Conservation (phyloP, 2,329 filamentous ascomycete genomes). For the Diaporthe batatas region DNA sequence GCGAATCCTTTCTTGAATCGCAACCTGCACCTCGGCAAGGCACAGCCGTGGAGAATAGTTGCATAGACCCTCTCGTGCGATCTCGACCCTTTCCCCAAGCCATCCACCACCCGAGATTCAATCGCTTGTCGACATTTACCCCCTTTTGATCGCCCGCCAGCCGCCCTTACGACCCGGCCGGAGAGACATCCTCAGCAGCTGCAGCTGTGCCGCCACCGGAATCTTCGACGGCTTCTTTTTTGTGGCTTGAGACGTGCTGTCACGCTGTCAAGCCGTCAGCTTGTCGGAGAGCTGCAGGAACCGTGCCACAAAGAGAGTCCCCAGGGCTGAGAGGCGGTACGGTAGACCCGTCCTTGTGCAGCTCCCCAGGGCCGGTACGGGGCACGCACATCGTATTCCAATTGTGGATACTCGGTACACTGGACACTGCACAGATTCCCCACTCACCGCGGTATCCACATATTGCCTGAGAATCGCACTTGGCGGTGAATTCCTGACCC, state of each 20-base stretch:
- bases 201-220: background rate
- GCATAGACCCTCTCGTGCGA: slow-evolving; percentile 29
- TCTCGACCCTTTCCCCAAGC: slow-evolving; percentile 27
- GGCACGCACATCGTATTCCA: slow-evolving; percentile 40
- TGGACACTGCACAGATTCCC: slow-evolving; percentile 13
- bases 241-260: slow-evolving; percentile 12
- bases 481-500: slow-evolving; percentile 42
- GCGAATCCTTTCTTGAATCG: slow-evolving; percentile 34
- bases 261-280: slow-evolving; percentile 23
- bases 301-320: slow-evolving; percentile 20
- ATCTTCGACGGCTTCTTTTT: slow-evolving; percentile 6
- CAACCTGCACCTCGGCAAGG: slow-evolving; percentile 36
- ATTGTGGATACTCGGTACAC: slow-evolving; percentile 35
- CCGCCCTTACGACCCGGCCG: slow-evolving; percentile 7
- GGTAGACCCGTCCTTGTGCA: slow-evolving; percentile 19
- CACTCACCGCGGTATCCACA: slow-evolving; percentile 41
- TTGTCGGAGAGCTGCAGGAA: slow-evolving; percentile 29
- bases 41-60: slow-evolving; percentile 30
- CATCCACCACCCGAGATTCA: slow-evolving; percentile 31
- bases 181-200: background rate
- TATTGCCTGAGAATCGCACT: slow-evolving; percentile 42
- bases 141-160: slow-evolving; percentile 21
- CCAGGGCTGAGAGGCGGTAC: slow-evolving; percentile 23
- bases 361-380: slow-evolving; percentile 18
- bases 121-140: slow-evolving; percentile 28